Evolutionary conservation across 371 early-diverging fungal genomes (phyloP).

Genomic region (Chytridium lagenaria): DNA sequence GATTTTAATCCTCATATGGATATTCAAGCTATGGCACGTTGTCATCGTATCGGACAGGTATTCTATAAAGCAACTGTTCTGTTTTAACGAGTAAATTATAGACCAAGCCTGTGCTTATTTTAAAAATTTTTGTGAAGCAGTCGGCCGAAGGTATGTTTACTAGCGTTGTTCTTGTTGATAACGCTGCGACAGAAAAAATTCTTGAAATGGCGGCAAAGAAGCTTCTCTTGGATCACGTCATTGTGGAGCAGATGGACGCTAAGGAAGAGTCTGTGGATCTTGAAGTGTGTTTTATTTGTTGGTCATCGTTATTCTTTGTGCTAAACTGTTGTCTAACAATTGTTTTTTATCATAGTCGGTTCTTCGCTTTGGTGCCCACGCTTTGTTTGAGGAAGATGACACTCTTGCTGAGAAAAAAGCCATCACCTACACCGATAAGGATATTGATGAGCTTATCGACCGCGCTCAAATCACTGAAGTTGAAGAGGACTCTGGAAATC

Average conservation of each 20-base stretch:
- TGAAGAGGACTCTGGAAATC: slow-evolving; percentile 16
- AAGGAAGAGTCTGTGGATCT: slow-evolving; percentile 67
- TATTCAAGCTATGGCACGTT: slow-evolving; percentile 98
- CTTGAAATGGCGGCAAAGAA: slow-evolving; percentile 84
- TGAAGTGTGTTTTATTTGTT: slow-evolving; percentile 46
- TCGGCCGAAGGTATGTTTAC: slow-evolving; percentile 53
- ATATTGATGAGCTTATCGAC: slow-evolving; percentile 71
- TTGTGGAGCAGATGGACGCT: slow-evolving; percentile 82
- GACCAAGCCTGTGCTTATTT: slow-evolving; percentile 81
- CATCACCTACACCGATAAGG: slow-evolving; percentile 48
- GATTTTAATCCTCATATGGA: slow-evolving; percentile 57
- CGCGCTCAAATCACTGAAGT: slow-evolving; percentile 42
- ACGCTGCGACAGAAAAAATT: slow-evolving; percentile 71
- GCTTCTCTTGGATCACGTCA: slow-evolving; percentile 82
- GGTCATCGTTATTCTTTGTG: not conserved
- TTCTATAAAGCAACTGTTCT: not conserved
- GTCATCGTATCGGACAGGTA: slow-evolving; percentile 92
- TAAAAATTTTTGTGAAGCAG: slow-evolving; percentile 83
- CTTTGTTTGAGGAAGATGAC: slow-evolving; percentile 75
- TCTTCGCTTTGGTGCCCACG: slow-evolving; percentile 80
- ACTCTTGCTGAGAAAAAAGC: slow-evolving; percentile 46
- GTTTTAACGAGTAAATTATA: too few relatives aligned
- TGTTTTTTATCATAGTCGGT: slow-evolving; percentile 47
- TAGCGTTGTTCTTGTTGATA: slow-evolving; percentile 31
- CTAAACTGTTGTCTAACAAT: too few relatives aligned